Percentiles rank a stretch among this genome's conserved stretches.
Evolutionary conservation across 108 stramenopile genomes (phyloP).

Genomic region (Conticribra weissflogii): DNA sequence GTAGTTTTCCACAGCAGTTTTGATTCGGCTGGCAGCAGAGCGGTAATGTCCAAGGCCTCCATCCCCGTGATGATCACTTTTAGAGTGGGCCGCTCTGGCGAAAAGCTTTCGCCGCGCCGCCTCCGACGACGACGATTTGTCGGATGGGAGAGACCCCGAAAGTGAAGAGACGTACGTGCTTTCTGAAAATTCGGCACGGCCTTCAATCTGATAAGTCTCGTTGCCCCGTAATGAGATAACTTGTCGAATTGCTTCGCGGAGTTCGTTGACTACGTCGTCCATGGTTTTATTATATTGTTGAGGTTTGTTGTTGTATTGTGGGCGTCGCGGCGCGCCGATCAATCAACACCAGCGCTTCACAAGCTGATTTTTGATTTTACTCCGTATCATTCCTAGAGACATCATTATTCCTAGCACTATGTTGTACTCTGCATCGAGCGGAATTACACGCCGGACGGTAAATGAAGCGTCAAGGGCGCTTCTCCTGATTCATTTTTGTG

Average conservation of each 20-base stretch:
- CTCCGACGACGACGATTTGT: not conserved
- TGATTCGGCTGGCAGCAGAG: constrained; percentile 19
- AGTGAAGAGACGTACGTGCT: constrained; percentile 27
- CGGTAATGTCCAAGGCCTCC: constrained; percentile 6
- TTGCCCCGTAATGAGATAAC: constrained; percentile 6
- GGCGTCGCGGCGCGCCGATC: no score
- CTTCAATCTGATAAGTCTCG: not conserved
- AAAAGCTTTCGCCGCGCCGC: constrained; percentile 15
- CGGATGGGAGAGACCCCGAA: constrained; percentile 32
- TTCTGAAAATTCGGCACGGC: constrained; percentile 9
- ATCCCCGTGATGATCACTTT: not conserved
- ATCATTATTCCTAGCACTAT: no score
- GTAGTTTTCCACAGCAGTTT: constrained; percentile 22
- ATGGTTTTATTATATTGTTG: no score
- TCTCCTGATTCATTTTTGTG: no score
- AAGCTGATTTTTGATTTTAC: no score
- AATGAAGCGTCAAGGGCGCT: no score
- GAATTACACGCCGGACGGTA: no score
- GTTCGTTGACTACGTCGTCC: constrained; percentile 29
- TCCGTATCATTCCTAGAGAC: no score
- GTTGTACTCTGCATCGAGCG: no score
- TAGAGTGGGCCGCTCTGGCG: not conserved
- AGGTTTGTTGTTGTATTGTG: no score
- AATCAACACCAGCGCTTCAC: no score
- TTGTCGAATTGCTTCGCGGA: constrained; percentile 27